These are phyloP conservation scores for Ogataea thermomethanolica DNA, from an alignment of 805 yeast genomes.

Conservation along the genomic window DNA sequence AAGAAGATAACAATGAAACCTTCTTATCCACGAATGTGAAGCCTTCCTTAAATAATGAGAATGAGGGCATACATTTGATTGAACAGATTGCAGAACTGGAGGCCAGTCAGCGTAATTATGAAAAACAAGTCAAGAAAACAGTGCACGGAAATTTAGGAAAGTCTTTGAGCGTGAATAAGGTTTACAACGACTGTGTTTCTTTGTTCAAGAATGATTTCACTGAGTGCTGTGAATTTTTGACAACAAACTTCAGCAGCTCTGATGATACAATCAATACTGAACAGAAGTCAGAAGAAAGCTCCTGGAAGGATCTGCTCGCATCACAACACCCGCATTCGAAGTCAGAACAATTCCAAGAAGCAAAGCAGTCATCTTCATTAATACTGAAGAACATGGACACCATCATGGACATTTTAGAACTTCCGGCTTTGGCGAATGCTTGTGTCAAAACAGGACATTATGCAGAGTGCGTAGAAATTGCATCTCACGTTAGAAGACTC, in stretches of 20 bases:
- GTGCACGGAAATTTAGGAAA: constrained; percentile 41
- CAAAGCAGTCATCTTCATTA: constrained; percentile 27
- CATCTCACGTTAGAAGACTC: constrained; percentile 67
- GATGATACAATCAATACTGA: constrained; percentile 16
- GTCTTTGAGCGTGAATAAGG: constrained; percentile 38
- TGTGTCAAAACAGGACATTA: constrained; percentile 85
- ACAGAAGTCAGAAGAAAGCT: constrained; percentile 11
- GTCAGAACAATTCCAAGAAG: constrained; percentile 10
- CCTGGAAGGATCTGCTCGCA: constrained; percentile 23
- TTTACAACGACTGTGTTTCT: constrained; percentile 33
- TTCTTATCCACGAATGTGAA: constrained; percentile 24
- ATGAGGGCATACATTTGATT: constrained; percentile 39
- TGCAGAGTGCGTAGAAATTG: constrained; percentile 83
- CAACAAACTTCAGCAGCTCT: constrained; percentile 28
- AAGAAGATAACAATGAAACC: constrained; percentile 40
- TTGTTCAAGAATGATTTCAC: constrained; percentile 34
- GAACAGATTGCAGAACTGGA: constrained; percentile 77
- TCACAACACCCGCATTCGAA: constrained; percentile 18
- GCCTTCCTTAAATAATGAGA: constrained; percentile 23
- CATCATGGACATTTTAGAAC: constrained; percentile 71
- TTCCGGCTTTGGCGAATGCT: constrained; percentile 79
- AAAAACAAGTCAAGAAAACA: constrained; percentile 41
- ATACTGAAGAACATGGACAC: constrained; percentile 64
- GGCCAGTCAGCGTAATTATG: constrained; percentile 47
- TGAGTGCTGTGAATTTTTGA: constrained; percentile 29